Evolutionary conservation across 2,329 filamentous ascomycete genomes (phyloP).

Genomic region (Knufia petricola): DNA sequence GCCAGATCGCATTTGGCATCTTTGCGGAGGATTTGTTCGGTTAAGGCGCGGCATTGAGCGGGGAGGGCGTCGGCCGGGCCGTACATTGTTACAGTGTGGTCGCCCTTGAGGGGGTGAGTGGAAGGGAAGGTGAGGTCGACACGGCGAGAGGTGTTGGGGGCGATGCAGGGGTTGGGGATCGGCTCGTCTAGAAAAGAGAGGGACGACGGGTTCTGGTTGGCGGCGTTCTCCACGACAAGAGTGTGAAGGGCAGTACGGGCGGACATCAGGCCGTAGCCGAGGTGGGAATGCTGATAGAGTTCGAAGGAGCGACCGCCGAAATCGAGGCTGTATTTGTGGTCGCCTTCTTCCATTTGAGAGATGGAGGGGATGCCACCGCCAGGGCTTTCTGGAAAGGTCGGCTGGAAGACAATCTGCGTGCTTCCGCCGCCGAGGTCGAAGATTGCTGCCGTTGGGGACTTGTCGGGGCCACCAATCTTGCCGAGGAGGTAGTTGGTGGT

Average conservation of each 20-base stretch:
- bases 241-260: slow-evolving; percentile 80
- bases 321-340: slow-evolving; percentile 87
- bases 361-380: slow-evolving; percentile 70
- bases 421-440: slow-evolving; percentile 95
- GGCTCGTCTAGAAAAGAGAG: slow-evolving; percentile 60
- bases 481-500: slow-evolving; percentile 97
- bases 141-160: slow-evolving; percentile 64
- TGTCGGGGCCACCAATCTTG: slow-evolving; percentile 89
- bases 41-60: slow-evolving; percentile 79
- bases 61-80: slow-evolving; percentile 67
- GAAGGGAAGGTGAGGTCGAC: slow-evolving; percentile 63
- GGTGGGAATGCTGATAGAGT: slow-evolving; percentile 95
- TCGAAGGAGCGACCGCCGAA: slow-evolving; percentile 88
- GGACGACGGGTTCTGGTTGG: slow-evolving; percentile 51
- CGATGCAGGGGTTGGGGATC: slow-evolving; percentile 76
- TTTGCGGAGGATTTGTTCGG: slow-evolving; percentile 86
- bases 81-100: slow-evolving; percentile 71
- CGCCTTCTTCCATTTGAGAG: slow-evolving; percentile 65
- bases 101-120: slow-evolving; percentile 56
- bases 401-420: slow-evolving; percentile 97
- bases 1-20: slow-evolving; percentile 69
- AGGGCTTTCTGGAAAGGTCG: slow-evolving; percentile 67
- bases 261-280: slow-evolving; percentile 93
- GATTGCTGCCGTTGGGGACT: slow-evolving; percentile 81
- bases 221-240: slow-evolving; percentile 61